Evolutionary conservation across 345 rosid genomes (phyloP), one percentile per base, ranked within the genome.

Genomic region (Aquilaria yunnanensis): DNA sequence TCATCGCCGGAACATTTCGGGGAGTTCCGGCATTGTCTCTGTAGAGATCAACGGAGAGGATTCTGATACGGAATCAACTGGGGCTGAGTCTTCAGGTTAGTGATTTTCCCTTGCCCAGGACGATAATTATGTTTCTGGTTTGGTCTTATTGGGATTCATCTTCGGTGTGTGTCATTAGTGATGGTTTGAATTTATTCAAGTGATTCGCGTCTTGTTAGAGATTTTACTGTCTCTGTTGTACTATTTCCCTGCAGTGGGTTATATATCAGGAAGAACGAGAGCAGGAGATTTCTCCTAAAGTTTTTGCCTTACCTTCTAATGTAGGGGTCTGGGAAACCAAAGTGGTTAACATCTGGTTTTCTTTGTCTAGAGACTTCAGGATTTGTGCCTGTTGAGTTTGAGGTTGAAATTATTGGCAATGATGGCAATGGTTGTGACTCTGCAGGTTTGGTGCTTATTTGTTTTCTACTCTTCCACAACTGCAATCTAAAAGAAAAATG

Each of bases 351-450:
- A 37, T 37, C 43, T 37, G 43, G 43, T 37, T 37, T 37, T 37
- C 43, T 45, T 12, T 12, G 6, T 51, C 52, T 51, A 51, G 48
- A 56, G 33, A 14, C 12, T 37, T 63, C 66, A 29, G 45, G 14
- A 23, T 57, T 52, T 53, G 49, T 43, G 23, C 66, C 66, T 63
- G 59, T 29, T 47, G 53, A 47, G 30, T 30, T 60, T 11, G 63
- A 30, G 0, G 13, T 63, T 10, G 66, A 53, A 53, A 63, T 43
- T 53, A 37, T 13, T 9, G 41, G 51, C 49, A 58, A 37, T 3
- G 57, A 53, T 2, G 57, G 54, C 9, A 52, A 37, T 3, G 12
- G 56, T 12, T 53, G 51, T 30, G 58, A 43, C 41, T 34, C 51
- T 41, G 43, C 59, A 63, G 59, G 66, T 63, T 63, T 63, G 59